Base-by-base conservation (phyloP, 108 stramenopile genomes). In the Cylindrotheca closterium region DNA sequence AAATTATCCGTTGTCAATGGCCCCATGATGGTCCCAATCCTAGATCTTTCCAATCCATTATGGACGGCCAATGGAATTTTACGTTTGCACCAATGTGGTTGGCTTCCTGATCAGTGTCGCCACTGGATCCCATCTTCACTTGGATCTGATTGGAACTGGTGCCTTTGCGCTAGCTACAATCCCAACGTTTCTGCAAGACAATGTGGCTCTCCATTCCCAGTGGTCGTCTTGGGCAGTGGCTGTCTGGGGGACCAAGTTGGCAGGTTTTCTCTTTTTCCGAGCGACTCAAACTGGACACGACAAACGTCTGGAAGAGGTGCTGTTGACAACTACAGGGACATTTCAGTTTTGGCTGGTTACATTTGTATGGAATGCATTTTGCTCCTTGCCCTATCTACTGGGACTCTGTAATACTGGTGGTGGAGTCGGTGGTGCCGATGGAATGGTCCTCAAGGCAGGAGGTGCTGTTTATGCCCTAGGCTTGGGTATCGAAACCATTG, bases 71-170 rank as follows among this genome's bases (percentile, higher is more conserved):
- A 49, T 25, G 49, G 31, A 18, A 52, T 80, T n/a, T 27, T 74
- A 66, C 58, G 60, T 56, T 28, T 26, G 18, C 1, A 26, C 34
- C 34, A 63, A 74, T 55, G 33, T 54, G 4, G 23, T 80, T 0
- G 79, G 79, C 2, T 80, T 69, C 30, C 0, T 80, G 1, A 71
- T 80, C 48, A 68, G 67, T 28, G 10, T 80, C 15, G 34, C 58
- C 30, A 74, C 77, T 2, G 66, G 69, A 32, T 73, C 54, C 12
- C 83, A 85, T 51, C 29, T 77, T 23, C 92, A 93, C 69, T 66
- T 93, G 12, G 92, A 93, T 60, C 53, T 93, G 25, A 61, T 93
- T 19, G 92, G 92, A 5, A 88, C 92, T 0, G 92, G 92, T 33
- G 82, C 88, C 0, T 93, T 93, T 72, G 84, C 77, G 18, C 27